Percentiles rank a stretch among this genome's conserved stretches.
phyloP scores from a whole-genome alignment of 2,329 filamentous ascomycete genomes.

The Claviceps arundinis region DNA sequence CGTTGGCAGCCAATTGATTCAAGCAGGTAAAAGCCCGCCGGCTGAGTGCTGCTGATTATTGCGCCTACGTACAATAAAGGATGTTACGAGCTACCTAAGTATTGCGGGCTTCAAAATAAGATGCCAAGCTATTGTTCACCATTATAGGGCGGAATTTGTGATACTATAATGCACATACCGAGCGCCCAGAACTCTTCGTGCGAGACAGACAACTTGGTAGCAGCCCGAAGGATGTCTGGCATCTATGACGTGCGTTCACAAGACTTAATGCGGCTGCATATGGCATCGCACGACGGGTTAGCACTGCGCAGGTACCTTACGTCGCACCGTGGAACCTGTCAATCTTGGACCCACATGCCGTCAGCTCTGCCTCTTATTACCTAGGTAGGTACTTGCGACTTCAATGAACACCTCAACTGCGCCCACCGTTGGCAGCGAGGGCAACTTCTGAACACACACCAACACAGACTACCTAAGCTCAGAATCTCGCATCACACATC shows the following conservation, averaged over 20 bases:
- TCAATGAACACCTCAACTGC: neutral
- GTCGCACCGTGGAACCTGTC: conserved; percentile 1
- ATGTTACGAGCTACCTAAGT: neutral
- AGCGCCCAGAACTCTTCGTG: no score
- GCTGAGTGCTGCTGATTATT: neutral
- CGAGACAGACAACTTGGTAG: neutral
- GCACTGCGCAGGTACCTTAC: neutral
- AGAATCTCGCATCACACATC: neutral
- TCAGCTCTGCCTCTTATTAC: neutral
- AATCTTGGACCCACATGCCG: neutral
- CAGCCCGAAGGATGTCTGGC: neutral
- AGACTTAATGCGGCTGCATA: no score
- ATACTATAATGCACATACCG: no score
- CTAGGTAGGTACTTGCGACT: neutral
- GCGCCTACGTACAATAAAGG: neutral
- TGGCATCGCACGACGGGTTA: neutral
- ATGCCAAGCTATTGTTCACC: no score
- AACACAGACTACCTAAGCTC: neutral
- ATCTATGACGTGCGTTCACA: neutral
- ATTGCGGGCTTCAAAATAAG: no score
- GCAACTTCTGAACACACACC: neutral
- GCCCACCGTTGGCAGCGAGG: neutral
- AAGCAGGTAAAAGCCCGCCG: neutral
- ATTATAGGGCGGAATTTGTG: no score
- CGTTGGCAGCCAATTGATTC: neutral